A percentile compares a stretch with the other conserved stretches of the same genome.
Evolutionary conservation across 345 rosid species (phyloP).

Genomic region (Heritiera littoralis): DNA sequence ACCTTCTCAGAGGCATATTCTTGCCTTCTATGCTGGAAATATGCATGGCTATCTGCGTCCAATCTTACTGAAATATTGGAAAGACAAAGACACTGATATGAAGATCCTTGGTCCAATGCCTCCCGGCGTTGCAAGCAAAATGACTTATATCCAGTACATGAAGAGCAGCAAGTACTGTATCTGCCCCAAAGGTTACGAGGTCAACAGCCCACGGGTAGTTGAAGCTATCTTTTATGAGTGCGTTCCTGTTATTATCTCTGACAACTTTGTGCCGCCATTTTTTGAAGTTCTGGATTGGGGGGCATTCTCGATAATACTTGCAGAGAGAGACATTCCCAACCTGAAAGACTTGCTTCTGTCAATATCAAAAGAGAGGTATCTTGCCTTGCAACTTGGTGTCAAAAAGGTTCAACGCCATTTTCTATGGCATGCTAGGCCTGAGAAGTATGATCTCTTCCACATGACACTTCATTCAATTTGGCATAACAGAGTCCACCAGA

Average conservation of each 20-base stretch:
- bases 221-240: slow-evolving; percentile 92
- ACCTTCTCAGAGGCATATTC: slow-evolving; percentile 56
- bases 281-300: slow-evolving; percentile 84
- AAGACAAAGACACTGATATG: slow-evolving; percentile 81
- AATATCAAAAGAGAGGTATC: slow-evolving; percentile 67
- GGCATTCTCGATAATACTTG: slow-evolving; percentile 66
- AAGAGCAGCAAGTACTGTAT: slow-evolving; percentile 91
- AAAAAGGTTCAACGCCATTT: slow-evolving; percentile 78
- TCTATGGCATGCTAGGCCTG: slow-evolving; percentile 83
- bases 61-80: slow-evolving; percentile 72
- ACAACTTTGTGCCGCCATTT: slow-evolving; percentile 89
- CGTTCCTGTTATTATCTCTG: slow-evolving; percentile 84
- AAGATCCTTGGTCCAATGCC: slow-evolving; percentile 85
- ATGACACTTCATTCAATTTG: slow-evolving; percentile 95
- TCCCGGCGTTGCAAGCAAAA: slow-evolving; percentile 84
- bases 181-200: slow-evolving; percentile 90
- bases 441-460: slow-evolving; percentile 82
- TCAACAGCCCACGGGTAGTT: slow-evolving; percentile 92
- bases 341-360: slow-evolving; percentile 60
- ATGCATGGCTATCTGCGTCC: slow-evolving; percentile 83
- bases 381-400: slow-evolving; percentile 70
- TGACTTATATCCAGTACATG: slow-evolving; percentile 89
- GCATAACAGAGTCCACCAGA: slow-evolving; percentile 83
- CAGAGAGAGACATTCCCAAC: slow-evolving; percentile 82
- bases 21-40: slow-evolving; percentile 93